Evolutionary conservation across 345 rosid genomes (phyloP), one percentile per base, ranked within the genome.

Genomic region (Boechera retrofracta): DNA sequence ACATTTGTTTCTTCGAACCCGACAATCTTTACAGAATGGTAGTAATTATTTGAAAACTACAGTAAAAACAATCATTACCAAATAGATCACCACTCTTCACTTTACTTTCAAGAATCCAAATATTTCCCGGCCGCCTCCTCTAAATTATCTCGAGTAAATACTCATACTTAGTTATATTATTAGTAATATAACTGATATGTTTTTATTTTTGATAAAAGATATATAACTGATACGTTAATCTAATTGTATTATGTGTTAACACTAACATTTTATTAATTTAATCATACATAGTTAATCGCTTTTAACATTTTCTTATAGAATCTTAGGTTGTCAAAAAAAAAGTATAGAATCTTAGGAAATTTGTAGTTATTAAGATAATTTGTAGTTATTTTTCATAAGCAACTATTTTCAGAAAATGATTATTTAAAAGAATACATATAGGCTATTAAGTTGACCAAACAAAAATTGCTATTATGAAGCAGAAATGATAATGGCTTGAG

Each of bases 1-100:
- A 51, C 36, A 55, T 65, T 56, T 72, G 67, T 71, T 77, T 71
- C 52, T 48, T 64, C 68, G 67, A 72, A 72, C 44, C 56, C 26
- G 63, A 65, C 72, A 77, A 77, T 28, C 52, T 63, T 4, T 39
- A 67, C 33, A 58, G 26, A 24, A 3, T 38, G 42, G 32, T 16
- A 32, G 21, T 73, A 44, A 44, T 52, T 35, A 72, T 39, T 21
- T 38, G 61, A 51, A n/a, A 28, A 29, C 15, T 62, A 72, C 1
- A 38, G 15, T 38, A 26, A 71, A 49, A 24, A 28, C 38, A 26
- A 38, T 61, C 32, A 49, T 60, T 11, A 48, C 1, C 58, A 71
- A 12, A 61, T 61, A 72, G 76, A 71, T 59, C 10, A 28, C 36
- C 28, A 45, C n/a, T 21, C 36, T 71, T 59, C 28, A 60, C 36